A percentile compares a stretch with the other conserved stretches of the same genome.
Evolutionary conservation across 164 flowering plant genomes (phyloP).

Genomic region (Kingdonia uniflora): DNA sequence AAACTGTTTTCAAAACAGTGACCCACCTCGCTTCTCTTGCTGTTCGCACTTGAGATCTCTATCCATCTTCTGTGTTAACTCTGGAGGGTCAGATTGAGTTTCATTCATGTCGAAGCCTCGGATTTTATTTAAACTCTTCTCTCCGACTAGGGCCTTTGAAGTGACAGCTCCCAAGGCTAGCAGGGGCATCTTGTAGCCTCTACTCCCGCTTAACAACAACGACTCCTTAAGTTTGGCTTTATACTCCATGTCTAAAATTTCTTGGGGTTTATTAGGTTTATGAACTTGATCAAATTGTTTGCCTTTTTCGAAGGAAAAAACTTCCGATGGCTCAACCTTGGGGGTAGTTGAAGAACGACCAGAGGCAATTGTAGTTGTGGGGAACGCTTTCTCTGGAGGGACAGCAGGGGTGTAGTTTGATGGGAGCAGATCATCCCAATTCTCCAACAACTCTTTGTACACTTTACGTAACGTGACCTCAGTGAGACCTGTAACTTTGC

Average conservation of each 20-base stretch:
- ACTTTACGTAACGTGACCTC: constrained; percentile 97
- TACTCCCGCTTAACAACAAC: constrained; percentile 20
- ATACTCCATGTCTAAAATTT: constrained; percentile 18
- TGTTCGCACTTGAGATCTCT: too few relatives aligned
- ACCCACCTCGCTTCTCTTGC: too few relatives aligned
- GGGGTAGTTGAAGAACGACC: constrained; percentile 45
- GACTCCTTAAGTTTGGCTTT: constrained; percentile 28
- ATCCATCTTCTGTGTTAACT: too few relatives aligned
- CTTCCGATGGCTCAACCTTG: constrained; percentile 27
- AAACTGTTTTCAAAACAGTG: too few relatives aligned
- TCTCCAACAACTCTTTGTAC: constrained; percentile 88
- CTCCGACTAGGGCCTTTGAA: too few relatives aligned
- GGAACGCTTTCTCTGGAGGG: constrained; percentile 97
- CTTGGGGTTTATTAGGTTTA: constrained; percentile 25
- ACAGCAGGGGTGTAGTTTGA: constrained; percentile 90
- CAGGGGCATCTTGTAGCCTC: too few relatives aligned
- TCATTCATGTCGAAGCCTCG: too few relatives aligned
- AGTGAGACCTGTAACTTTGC: constrained; percentile 95
- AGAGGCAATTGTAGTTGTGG: constrained; percentile 65
- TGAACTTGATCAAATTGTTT: constrained; percentile 28
- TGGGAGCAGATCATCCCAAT: constrained; percentile 94
- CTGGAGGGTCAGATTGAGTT: too few relatives aligned
- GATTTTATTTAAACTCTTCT: too few relatives aligned
- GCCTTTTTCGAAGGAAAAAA: constrained; percentile 30
- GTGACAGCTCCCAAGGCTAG: too few relatives aligned